Percentiles rank a stretch among this genome's conserved stretches.
These are phyloP conservation scores for Cerrena zonata DNA, from an alignment of 1,284 basidiomycete genomes.

Conservation along the genomic window DNA sequence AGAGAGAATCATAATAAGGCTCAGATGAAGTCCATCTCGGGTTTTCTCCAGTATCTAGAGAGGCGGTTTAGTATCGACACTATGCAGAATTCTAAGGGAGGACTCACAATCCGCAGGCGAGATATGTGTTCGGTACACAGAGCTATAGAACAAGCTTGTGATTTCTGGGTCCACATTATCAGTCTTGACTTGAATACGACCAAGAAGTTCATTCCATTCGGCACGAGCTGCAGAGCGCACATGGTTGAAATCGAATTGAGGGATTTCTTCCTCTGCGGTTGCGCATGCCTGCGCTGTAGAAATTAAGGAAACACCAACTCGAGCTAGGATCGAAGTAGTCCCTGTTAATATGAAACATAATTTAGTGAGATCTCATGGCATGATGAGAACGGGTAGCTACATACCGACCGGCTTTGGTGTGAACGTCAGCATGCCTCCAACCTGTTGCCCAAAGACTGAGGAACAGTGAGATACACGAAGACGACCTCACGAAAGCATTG, in stretches of 20 bases:
- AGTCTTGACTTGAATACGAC: slow-evolving; percentile 49
- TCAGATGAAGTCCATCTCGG: slow-evolving; percentile 59
- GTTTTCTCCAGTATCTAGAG: slow-evolving; percentile 62
- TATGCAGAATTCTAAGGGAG: not conserved
- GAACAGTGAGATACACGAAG: not conserved
- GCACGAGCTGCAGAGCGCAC: slow-evolving; percentile 38
- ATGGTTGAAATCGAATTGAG: slow-evolving; percentile 49
- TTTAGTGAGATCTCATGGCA: too few relatives aligned
- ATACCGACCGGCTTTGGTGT: slow-evolving; percentile 26
- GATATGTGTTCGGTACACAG: slow-evolving; percentile 61
- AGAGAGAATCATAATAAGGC: slow-evolving; percentile 64
- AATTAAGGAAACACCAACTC: slow-evolving; percentile 57
- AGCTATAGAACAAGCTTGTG: slow-evolving; percentile 54
- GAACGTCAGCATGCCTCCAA: slow-evolving; percentile 52
- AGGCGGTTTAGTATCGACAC: not conserved
- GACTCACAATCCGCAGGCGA: slow-evolving; percentile 59
- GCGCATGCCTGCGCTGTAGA: slow-evolving; percentile 53
- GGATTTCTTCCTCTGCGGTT: slow-evolving; percentile 59
- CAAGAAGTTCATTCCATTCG: slow-evolving; percentile 53
- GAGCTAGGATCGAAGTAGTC: slow-evolving; percentile 42
- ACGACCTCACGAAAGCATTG: not conserved
- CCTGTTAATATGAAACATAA: slow-evolving; percentile 5
- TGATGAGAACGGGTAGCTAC: not conserved
- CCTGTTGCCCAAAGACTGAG: slow-evolving; percentile 32
- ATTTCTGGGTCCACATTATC: slow-evolving; percentile 42